Percentiles rank a stretch among this genome's conserved stretches.
These are phyloP conservation scores for Penicillium brasilianum DNA, from an alignment of 2,329 filamentous ascomycete species.

Conservation along the genomic window DNA sequence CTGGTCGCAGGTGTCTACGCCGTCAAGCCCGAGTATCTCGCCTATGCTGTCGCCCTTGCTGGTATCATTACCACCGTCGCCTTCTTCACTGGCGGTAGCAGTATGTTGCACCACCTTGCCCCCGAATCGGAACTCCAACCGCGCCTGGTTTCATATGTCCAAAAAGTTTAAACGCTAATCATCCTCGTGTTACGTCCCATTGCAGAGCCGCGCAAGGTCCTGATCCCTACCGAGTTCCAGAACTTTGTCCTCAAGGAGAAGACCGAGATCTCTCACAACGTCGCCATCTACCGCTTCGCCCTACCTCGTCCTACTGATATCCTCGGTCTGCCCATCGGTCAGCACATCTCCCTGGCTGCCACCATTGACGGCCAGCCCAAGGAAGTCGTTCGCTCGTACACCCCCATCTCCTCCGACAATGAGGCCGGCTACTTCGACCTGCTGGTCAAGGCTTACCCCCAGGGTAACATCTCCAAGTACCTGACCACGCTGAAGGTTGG, in stretches of 20 bases:
- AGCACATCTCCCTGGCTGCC: slow-evolving; percentile 96
- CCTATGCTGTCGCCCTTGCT: slow-evolving; percentile 71
- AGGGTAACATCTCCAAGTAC: slow-evolving; percentile 95
- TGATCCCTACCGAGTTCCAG: slow-evolving; percentile 88
- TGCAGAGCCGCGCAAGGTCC: slow-evolving; percentile 75
- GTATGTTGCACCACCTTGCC: slow-evolving; percentile 31
- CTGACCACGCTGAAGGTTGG: slow-evolving; percentile 83
- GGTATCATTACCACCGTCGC: slow-evolving; percentile 72
- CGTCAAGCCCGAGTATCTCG: slow-evolving; percentile 77
- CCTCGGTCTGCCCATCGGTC: slow-evolving; percentile 94
- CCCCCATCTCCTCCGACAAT: slow-evolving; percentile 86
- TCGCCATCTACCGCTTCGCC: slow-evolving; percentile 95
- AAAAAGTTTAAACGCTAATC: slow-evolving; percentile 3
- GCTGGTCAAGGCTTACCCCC: slow-evolving; percentile 96
- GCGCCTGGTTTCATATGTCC: neutral
- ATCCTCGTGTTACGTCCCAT: slow-evolving; percentile 10
- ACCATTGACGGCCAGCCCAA: slow-evolving; percentile 76
- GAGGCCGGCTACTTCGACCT: slow-evolving; percentile 93
- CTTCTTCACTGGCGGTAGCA: slow-evolving; percentile 69
- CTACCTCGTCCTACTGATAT: slow-evolving; percentile 79
- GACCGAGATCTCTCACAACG: slow-evolving; percentile 96
- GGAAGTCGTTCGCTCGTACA: slow-evolving; percentile 90
- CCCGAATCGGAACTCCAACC: neutral
- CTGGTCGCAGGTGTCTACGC: slow-evolving; percentile 77
- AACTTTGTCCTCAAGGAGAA: slow-evolving; percentile 93